Evolutionary conservation across 1,284 basidiomycete species (phyloP).

Genomic region (Microbotryum lychnidis-dioicae): DNA sequence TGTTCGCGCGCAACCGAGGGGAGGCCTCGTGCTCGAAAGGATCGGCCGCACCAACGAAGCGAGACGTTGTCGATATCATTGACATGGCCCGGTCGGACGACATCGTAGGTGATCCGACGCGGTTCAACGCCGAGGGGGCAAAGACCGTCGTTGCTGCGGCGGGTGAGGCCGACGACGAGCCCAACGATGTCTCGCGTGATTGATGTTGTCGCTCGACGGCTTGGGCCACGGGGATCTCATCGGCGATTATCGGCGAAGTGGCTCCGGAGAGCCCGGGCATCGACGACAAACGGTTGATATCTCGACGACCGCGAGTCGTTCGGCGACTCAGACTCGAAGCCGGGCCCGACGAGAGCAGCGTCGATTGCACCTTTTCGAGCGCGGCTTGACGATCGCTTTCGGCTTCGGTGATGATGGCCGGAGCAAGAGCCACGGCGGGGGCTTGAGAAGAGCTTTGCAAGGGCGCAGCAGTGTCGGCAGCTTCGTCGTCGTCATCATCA

Average conservation of each 20-base stretch:
- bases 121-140: too few species aligned
- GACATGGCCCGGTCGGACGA: slow-evolving; percentile 21
- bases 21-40: slow-evolving; percentile 24
- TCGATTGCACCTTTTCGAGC: slow-evolving; percentile 45
- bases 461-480: slow-evolving; percentile 9
- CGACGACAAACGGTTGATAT: neutral
- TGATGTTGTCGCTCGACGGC: slow-evolving; percentile 17
- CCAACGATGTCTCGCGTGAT: neutral
- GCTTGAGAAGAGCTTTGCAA: slow-evolving; percentile 12
- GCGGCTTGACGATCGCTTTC: slow-evolving; percentile 46
- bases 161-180: neutral
- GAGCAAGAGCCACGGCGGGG: slow-evolving; percentile 39
- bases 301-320: slow-evolving; percentile 2
- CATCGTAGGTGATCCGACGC: neutral
- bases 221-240: slow-evolving; percentile 21
- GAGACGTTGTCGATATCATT: slow-evolving; percentile 17
- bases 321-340: slow-evolving; percentile 2
- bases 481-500: slow-evolving; percentile 35
- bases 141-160: too few species aligned
- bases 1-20: slow-evolving; percentile 41
- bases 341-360: slow-evolving; percentile 8
- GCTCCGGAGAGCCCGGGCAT: too few species aligned
- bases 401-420: slow-evolving; percentile 41
- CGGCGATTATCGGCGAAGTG: neutral
- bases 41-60: slow-evolving; percentile 4